Evolutionary conservation across 148 eudicot genomes (phyloP), one percentile per base, ranked within the genome.

Genomic region (Nepenthes gracilis): DNA sequence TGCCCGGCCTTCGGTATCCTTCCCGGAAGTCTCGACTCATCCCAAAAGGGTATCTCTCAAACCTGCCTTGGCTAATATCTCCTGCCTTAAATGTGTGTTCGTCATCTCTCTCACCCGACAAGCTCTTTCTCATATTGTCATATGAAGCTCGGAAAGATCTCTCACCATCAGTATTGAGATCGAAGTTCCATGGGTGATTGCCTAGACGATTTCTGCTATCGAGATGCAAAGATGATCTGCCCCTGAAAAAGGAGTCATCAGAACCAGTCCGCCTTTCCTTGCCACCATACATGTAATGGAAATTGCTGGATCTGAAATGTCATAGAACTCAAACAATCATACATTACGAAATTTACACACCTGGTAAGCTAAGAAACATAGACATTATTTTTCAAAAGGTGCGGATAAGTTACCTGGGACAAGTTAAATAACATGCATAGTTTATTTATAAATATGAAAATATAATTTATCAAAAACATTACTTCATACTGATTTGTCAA

Each of bases 1-100:
- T 43, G 45, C 53, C 53, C 11, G 77, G 77, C 47, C 78, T 79
- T 55, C 64, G 63, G 43, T 65, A 77, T 43, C 85, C 85, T 36
- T 77, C 81, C 62, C 74, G 75, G 11, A 67, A 56, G 52, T 68
- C 87, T 72, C 83, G 72, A 36, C 61, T 70, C 12, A 73, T 43
- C 47, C 80, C 75, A 48, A 61, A 68, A 11, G 55, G n/a, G 60
- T 63, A 70, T 54, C 64, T 62, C 13, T 74, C 77, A 54, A 71
- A 60, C 63, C 79, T 67, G 72, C 59, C 36, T 48, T 43, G 66
- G 49, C 49, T 62, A 11, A 48, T 63, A 36, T 68, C 83, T 59
- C 76, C 72, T 9, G 58, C 43, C 35, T 63, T 67, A n/a, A 59
- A 36, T 54, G 47, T 59, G 56, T 73, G 63, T 61, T 33, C 67